Evolutionary conservation across 192 early-diverging fungal species (phyloP).

Genomic region (Oehlia diaphana): DNA sequence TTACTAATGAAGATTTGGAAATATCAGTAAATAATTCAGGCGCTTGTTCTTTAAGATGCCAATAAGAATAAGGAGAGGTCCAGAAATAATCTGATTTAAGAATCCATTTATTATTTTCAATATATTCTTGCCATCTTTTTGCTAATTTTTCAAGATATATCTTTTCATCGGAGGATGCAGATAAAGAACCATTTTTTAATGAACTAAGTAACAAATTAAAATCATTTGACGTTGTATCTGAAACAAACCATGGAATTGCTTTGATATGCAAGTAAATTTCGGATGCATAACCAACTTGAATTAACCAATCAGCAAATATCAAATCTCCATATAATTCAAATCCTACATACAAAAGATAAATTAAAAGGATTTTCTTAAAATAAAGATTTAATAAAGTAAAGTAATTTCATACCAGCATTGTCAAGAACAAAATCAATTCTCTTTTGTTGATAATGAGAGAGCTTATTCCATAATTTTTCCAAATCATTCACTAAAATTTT

Average conservation of each 20-base stretch:
- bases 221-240: conserved; percentile 83
- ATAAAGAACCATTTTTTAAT: conserved; percentile 37
- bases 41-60: conserved; percentile 69
- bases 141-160: conserved; percentile 54
- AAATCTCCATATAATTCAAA: conserved; percentile 92
- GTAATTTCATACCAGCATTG: conserved; percentile 65
- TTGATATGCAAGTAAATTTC: conserved; percentile 85
- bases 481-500: conserved; percentile 76
- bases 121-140: conserved; percentile 63
- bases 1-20: conserved; percentile 60
- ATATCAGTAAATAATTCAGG: conserved; percentile 63
- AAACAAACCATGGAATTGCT: conserved; percentile 94
- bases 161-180: conserved; percentile 35
- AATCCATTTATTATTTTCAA: conserved; percentile 64
- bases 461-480: conserved; percentile 57
- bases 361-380: background rate
- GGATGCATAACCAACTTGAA: conserved; percentile 62
- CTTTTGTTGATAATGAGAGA: conserved; percentile 48
- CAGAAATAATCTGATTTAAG: conserved; percentile 79
- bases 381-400: background rate
- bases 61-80: conserved; percentile 82
- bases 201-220: conserved; percentile 68
- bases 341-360: conserved; percentile 42
- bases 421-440: conserved; percentile 88
- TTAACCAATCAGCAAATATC: conserved; percentile 81